These are phyloP conservation scores for Fusarium floridanum DNA, from an alignment of 2,329 filamentous ascomycete species.

Conservation along the genomic window DNA sequence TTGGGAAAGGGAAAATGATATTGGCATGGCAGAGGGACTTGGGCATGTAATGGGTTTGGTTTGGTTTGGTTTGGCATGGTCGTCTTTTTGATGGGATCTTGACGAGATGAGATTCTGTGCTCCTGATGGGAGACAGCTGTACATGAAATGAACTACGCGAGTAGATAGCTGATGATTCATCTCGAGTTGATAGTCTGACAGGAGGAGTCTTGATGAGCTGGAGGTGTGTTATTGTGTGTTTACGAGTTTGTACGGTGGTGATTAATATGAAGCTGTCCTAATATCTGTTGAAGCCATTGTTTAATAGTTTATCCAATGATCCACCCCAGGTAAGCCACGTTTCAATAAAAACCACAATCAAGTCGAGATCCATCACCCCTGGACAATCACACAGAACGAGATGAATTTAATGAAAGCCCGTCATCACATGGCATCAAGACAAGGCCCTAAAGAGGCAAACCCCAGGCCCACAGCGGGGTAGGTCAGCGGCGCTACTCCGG, in stretches of 20 bases:
- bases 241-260: background rate
- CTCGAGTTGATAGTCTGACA: background rate
- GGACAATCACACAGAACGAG: constrained; percentile 1
- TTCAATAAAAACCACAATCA: background rate
- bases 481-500: constrained; percentile 27
- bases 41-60: constrained; percentile 14
- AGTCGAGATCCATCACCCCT: constrained; percentile 9
- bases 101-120: constrained; percentile 10
- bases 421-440: constrained; percentile 16
- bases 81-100: constrained; percentile 5
- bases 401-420: constrained; percentile 18
- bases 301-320: background rate
- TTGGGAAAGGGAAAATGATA: constrained; percentile 5
- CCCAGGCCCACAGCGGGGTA: constrained; percentile 39
- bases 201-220: background rate
- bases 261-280: background rate
- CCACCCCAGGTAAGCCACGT: background rate
- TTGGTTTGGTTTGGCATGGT: background rate
- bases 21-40: background rate
- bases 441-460: constrained; percentile 15
- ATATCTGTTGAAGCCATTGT: background rate
- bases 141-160: constrained; percentile 30
- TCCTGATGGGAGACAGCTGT: constrained; percentile 22
- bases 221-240: no score
- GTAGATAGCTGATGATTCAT: background rate